A percentile compares a stretch with the other conserved stretches of the same genome.
These are phyloP conservation scores for Cymbopogon citratus DNA, from an alignment of 176 grass and related monocot genomes.

Conservation along the genomic window DNA sequence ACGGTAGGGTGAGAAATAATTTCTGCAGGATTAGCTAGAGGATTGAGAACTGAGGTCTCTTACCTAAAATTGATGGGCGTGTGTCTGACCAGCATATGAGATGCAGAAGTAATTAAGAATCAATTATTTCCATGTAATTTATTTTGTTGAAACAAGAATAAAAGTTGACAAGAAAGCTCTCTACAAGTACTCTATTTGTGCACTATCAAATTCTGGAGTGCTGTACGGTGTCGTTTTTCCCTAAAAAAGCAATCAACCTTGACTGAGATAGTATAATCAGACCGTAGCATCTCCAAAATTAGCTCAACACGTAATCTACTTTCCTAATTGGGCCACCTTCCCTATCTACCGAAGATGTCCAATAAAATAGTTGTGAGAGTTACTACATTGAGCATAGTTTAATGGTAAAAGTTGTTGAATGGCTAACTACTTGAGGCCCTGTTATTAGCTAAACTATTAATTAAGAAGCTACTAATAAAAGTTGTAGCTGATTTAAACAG, in stretches of 20 bases:
- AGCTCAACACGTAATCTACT: background rate
- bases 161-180: background rate
- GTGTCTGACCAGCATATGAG: conserved; percentile 37
- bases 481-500: background rate
- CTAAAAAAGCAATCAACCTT: conserved; percentile 13
- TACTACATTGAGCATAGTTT: background rate
- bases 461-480: background rate
- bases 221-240: conserved; percentile 4
- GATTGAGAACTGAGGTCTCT: conserved; percentile 19
- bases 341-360: background rate
- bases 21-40: conserved; percentile 16
- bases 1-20: conserved; percentile 16
- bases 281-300: background rate
- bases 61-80: conserved; percentile 44
- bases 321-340: conserved; percentile 11
- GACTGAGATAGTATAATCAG: background rate
- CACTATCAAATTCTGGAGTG: background rate
- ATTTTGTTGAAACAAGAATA: conserved; percentile 15
- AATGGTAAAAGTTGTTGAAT: background rate
- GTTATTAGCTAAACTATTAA: background rate
- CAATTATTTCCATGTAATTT: conserved; percentile 24
- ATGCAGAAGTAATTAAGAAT: background rate
- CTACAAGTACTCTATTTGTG: background rate
- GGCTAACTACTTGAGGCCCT: background rate
- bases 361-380: background rate